Evolutionary conservation across 1,139 yeast genomes (phyloP), one percentile per base, ranked within the genome.

Genomic region (Candida sanyaensis): DNA sequence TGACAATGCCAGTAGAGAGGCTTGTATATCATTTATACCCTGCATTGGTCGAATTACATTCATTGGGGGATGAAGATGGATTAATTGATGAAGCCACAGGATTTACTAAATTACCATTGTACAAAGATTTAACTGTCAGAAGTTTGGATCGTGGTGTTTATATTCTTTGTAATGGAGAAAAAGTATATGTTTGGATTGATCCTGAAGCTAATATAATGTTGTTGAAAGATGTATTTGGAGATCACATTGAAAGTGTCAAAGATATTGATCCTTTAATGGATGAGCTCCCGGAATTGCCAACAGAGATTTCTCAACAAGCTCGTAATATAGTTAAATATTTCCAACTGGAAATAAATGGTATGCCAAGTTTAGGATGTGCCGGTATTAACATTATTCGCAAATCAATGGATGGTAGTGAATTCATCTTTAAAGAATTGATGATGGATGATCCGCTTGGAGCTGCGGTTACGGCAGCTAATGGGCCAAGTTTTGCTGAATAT

Each of bases 1-100:
- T 80, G 51, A 69, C 75, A 10, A 73, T 81, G 68, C 83, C 88
- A 21, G 65, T 84, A 29, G 84, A 84, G 27, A 76, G 78, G 50
- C 71, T 93, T 32, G 69, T 84, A 39, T 80, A 81, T 51, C 84
- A 82, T 52, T 73, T 93, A 45, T 93, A 92, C 59, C 99, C 99
- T 1, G 83, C 88, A 5, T 73, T 93, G 52, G 75, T 88, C 41
- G 90, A 89, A 38, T 65, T 92, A 38, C 96, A 91, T 64, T 76
- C 81, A 3, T 66, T 89, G 48, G 72, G 69, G 7, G 86, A 81
- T 6, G 71, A 69, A 3, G 89, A 84, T 52, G 80, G 87, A 38
- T 60, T 75, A 23, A 68, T 73, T 24, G 56, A 61, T 8, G 41
- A 64, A 54, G 53, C 50, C 33, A 78, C 77, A 45, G 64, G 70